These are phyloP conservation scores for Leccinum laetum DNA, from an alignment of 1,284 basidiomycete genomes.

Conservation along the genomic window DNA sequence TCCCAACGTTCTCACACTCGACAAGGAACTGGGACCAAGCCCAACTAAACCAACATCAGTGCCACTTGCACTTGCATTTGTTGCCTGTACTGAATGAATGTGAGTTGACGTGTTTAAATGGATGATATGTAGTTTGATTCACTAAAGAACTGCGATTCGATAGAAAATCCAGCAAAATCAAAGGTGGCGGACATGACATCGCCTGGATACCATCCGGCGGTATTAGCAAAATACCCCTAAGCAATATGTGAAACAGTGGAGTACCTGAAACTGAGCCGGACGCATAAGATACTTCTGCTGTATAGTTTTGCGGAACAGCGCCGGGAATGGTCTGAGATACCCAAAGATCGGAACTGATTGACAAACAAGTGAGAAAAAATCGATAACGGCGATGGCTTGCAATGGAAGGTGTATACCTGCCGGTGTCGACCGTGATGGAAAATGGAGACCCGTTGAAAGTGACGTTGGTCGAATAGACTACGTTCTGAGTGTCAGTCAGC, in stretches of 20 bases:
- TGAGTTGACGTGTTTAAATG: neutral
- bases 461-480: constrained; percentile 54
- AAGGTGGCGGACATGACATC: constrained; percentile 53
- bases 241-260: neutral
- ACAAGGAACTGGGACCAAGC: constrained; percentile 50
- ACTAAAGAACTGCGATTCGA: constrained; percentile 67
- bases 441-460: constrained; percentile 50
- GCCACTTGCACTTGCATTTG: constrained; percentile 28
- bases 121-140: constrained; percentile 22
- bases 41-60: constrained; percentile 45
- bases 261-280: constrained; percentile 24
- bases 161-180: constrained; percentile 51
- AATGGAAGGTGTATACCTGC: constrained; percentile 47
- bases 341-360: constrained; percentile 29
- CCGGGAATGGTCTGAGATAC: constrained; percentile 21
- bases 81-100: constrained; percentile 15
- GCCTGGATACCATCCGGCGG: constrained; percentile 31
- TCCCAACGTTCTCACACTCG: constrained; percentile 19
- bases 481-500: constrained; percentile 37
- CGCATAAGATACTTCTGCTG: constrained; percentile 13
- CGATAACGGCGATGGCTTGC: neutral
- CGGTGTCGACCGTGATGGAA: constrained; percentile 62
- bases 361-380: neutral
- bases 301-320: constrained; percentile 17
- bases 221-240: neutral